Evolutionary conservation across 805 yeast species (phyloP), one percentile per base, ranked within the genome.

Genomic region (Kodamaea leandrae): DNA sequence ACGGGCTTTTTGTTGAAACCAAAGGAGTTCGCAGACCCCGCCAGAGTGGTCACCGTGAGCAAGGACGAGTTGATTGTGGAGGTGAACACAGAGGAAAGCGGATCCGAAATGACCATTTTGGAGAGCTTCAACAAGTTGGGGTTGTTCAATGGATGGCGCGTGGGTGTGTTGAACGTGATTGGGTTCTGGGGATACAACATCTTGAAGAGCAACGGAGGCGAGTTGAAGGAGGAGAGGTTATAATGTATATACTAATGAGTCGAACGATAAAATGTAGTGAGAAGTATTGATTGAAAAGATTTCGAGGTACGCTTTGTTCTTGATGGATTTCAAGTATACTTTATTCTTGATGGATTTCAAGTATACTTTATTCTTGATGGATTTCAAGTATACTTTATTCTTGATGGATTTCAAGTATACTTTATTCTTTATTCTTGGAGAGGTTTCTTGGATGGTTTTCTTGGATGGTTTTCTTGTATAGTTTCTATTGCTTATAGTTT

Each of bases 111-210:
- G 32, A 24, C 33, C 13, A 46, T 58, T 23, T 43, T 54, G 24
- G 41, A 36, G 71, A 51, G 57, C 16, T 38, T 63, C 13, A 51
- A 51, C 26, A 44, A 47, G 17, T 45, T 63, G 24, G 71, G 71
- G 1, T 58, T 70, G 40, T 90, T 86, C 72, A 76, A 91, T 50
- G 99, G 98, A 26, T 91, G 98, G 98, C 77, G 87, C 58, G 81
- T 88, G 30, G 95, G 95, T 20, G 70, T 86, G 8, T 60, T 88
- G 43, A 87, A 91, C 46, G 76, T 86, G 3, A 60, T 86, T 36
- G 93, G 96, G 8, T 82, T 83, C 38, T 91, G 95, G 84, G 90
- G 96, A 2, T 72, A 85, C 49, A 73, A 77, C 39, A 64, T 84
- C 39, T 55, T 83, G 48, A 74, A 77, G 41, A 67, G 70, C 48